These are phyloP conservation scores for Trichophyton benhamiae DNA, from an alignment of 2,329 filamentous ascomycete species.

Conservation along the genomic window DNA sequence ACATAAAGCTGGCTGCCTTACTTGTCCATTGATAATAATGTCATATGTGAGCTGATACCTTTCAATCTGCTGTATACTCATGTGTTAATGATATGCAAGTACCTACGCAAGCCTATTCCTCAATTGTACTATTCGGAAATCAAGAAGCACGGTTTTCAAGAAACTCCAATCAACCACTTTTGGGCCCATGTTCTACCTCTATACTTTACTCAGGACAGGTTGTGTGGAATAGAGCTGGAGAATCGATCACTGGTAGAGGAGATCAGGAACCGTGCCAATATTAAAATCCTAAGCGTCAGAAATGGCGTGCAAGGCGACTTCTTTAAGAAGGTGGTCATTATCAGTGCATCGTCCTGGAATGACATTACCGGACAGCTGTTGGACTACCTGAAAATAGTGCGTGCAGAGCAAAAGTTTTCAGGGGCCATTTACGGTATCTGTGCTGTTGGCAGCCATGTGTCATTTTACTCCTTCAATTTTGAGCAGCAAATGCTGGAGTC, in stretches of 20 bases:
- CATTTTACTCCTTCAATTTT: constrained; percentile 1
- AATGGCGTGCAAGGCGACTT: background rate
- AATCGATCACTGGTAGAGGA: constrained; percentile 2
- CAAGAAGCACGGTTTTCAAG: background rate
- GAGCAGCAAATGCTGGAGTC: too few relatives aligned
- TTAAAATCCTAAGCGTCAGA: background rate
- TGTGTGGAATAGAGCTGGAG: constrained; percentile 4
- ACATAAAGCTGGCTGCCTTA: too few relatives aligned
- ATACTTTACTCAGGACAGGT: constrained; percentile 8
- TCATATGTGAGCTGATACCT: background rate
- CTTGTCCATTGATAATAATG: background rate
- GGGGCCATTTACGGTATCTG: background rate
- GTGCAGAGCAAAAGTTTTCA: background rate
- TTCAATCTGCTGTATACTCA: background rate
- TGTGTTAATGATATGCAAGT: background rate
- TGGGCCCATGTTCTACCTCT: constrained; percentile 5
- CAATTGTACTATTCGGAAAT: constrained; percentile 6
- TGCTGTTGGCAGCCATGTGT: constrained; percentile 3
- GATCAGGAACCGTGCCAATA: background rate
- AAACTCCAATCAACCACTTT: constrained; percentile 2
- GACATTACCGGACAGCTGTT: background rate
- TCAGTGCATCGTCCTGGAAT: background rate
- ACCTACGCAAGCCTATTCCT: background rate
- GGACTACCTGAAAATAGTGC: constrained; percentile 5
- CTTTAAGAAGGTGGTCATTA: constrained; percentile 3